Base-by-base conservation (phyloP, 345 rosid genomes). In the Acer yangbiense region DNA sequence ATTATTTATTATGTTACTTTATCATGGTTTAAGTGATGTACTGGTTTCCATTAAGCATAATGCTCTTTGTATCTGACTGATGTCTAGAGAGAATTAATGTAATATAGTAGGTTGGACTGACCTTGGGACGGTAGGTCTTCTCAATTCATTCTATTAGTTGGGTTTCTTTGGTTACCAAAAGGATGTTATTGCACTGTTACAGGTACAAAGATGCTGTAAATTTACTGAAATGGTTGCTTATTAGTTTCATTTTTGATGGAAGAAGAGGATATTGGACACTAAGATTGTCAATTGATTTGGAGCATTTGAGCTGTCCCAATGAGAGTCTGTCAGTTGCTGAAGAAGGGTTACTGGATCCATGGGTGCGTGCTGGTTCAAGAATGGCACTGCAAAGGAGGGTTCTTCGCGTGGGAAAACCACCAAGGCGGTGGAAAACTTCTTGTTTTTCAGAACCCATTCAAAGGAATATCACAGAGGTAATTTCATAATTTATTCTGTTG, bases 251-350 rank as follows among this genome's bases (percentile, higher is more conserved):
- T 27, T 91, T 83, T 82, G 98, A 94, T 76, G 81, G 88, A 80
- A 91, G 99, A 86, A 91, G 97, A 88, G 99, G 98, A 76, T 87
- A 86, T 82, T 93, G 99, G 99, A 93, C 91, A 55, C 86, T 95
- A 14, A 87, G 99, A 79, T 85, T 95, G 85, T 92, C 99, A 27
- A 82, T 93, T 72, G 93, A 95, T 85, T 87, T 95, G 80, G 98
- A 92, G 83, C 98, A 92, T 79, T 76, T 88, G 66, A 93, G 95
- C 72, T 85, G 83, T 81, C 88, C 83, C 60, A 85, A 87, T 79
- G 94, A 93, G 80, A 93, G 97, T 79, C 94, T 95, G 65, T 78
- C 82, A 78, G 89, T 87, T 77, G 98, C 94, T 85, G 99, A 93
- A 78, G 84, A 86, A 66, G 98, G 94, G 63, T 85, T 95, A 54